These are phyloP conservation scores for Brasenia schreberi DNA, from an alignment of 164 flowering plant genomes.

Conservation along the genomic window DNA sequence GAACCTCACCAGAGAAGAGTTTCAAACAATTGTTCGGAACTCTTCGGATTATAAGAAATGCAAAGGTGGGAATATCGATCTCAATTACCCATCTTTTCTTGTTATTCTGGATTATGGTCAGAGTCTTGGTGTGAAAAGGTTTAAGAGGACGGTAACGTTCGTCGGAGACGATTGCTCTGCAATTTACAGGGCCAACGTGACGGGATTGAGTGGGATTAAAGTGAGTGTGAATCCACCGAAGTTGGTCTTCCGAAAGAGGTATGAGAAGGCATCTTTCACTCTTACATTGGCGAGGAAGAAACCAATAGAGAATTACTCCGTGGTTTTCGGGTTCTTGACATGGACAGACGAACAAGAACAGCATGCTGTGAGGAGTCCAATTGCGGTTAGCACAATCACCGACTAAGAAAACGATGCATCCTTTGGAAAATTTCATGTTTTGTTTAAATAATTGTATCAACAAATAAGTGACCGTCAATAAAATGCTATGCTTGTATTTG, in stretches of 20 bases:
- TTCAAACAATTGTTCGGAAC: constrained; percentile 22
- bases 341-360: constrained; percentile 27
- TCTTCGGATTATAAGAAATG: constrained; percentile 16
- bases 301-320: not conserved
- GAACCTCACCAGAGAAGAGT: constrained; percentile 28
- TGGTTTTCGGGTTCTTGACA: constrained; percentile 15
- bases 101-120: constrained; percentile 19
- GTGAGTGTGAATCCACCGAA: constrained; percentile 32
- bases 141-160: constrained; percentile 44
- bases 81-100: constrained; percentile 71
- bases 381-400: constrained; percentile 12
- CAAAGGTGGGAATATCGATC: constrained; percentile 24
- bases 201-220: not conserved
- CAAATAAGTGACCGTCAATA: too few relatives aligned
- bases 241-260: constrained; percentile 29
- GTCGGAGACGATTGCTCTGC: constrained; percentile 29
- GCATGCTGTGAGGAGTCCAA: constrained; percentile 36
- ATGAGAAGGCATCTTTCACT: constrained; percentile 30
- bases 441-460: too few relatives aligned
- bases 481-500: too few relatives aligned
- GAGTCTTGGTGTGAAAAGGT: constrained; percentile 11
- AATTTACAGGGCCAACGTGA: constrained; percentile 16
- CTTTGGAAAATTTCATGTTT: too few relatives aligned
- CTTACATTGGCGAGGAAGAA: not conserved
- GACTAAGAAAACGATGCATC: too few relatives aligned